Evolutionary conservation across 2,329 filamentous ascomycete species (phyloP), one percentile per base, ranked within the genome.

Genomic region (Endocalyx cinctus): DNA sequence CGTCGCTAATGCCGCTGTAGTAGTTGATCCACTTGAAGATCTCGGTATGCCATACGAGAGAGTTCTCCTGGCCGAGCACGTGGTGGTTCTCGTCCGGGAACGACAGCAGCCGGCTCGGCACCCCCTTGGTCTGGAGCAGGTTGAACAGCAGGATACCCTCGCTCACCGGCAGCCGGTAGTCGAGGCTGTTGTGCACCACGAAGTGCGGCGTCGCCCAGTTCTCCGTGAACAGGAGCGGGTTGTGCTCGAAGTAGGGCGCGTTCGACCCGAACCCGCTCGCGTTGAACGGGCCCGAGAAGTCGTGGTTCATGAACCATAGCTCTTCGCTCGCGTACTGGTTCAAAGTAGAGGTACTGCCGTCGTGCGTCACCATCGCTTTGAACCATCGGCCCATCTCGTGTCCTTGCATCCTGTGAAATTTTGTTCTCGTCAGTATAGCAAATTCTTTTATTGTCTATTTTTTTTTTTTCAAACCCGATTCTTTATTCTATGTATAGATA

Each of bases 61-160:
- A 72, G 53, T 86, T 86, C 61, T 85, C 81, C 2, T 70, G 76
- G 46, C 82, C 79, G 28, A 84, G 49, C 4, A 85, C 80, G 76
- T 77, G 85, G 49, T 85, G 82, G 41, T 83, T 82, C 59, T 87
- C 82, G 52, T 85, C 80, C 0, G 79, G 79, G 54, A 85, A 86
- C 2, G 70, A 80, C 45, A 86, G 52, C 42, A 84, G 77, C 43
- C 77, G 72, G 47, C 77, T 82, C 23, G 80, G 74, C 5, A 86
- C 67, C 0, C 79, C 79, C 30, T 67, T 63, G 28, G 70, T 69
- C 59, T 86, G 82, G 20, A 85, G 62, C 12, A 82, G 67, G 48
- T 85, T 84, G 58, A 85, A 86, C 2, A 80, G 76, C 3, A 79
- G 68, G 28, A 86, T 57, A 0, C 82, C 82, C 52, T 86, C 82